A percentile compares a stretch with the other conserved stretches of the same genome.
Conservation (phyloP, 768 basidiomycete species). For the Podaxis sp. region DNA sequence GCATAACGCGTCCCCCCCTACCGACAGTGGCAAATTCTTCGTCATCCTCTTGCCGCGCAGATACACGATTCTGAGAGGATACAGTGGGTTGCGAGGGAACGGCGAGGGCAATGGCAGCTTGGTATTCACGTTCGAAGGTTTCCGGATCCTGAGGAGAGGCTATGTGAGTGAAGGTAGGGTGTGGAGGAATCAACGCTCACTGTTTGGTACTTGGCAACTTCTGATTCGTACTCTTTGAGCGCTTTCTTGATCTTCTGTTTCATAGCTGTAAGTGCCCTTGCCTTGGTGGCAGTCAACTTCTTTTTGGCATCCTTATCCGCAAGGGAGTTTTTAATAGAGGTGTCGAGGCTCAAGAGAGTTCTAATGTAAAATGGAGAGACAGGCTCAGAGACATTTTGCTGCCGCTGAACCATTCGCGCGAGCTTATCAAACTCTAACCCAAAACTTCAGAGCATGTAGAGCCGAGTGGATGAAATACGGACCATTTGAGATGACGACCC, state of each 20-base stretch:
- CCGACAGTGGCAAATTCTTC: conserved; percentile 91
- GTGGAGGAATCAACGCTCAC: conserved; percentile 39
- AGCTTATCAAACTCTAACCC: conserved; percentile 89
- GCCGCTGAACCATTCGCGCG: conserved; percentile 82
- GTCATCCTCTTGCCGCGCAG: conserved; percentile 45
- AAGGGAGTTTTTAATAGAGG: conserved; percentile 67
- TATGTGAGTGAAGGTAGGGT: conserved; percentile 1
- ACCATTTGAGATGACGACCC: conserved; percentile 91
- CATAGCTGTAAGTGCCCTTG: conserved; percentile 94
- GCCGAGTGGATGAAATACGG: not conserved
- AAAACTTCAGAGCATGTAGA: conserved; percentile 24
- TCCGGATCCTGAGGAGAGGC: conserved; percentile 73
- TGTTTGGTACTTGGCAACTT: conserved; percentile 76
- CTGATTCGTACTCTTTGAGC: conserved; percentile 82
- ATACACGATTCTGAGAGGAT: conserved; percentile 36
- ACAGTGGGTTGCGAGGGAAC: conserved; percentile 33
- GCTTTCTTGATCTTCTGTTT: conserved; percentile 97
- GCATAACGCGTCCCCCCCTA: conserved; percentile 81
- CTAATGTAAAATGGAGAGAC: conserved; percentile 85
- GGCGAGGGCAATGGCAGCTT: conserved; percentile 48
- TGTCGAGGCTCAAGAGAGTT: conserved; percentile 73
- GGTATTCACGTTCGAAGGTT: conserved; percentile 78
- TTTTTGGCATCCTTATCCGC: conserved; percentile 91
- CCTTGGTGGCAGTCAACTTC: conserved; percentile 94
- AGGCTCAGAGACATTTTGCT: conserved; percentile 82